These are phyloP conservation scores for Austroboletus niveus DNA, from an alignment of 1,284 basidiomycete species.

Conservation along the genomic window DNA sequence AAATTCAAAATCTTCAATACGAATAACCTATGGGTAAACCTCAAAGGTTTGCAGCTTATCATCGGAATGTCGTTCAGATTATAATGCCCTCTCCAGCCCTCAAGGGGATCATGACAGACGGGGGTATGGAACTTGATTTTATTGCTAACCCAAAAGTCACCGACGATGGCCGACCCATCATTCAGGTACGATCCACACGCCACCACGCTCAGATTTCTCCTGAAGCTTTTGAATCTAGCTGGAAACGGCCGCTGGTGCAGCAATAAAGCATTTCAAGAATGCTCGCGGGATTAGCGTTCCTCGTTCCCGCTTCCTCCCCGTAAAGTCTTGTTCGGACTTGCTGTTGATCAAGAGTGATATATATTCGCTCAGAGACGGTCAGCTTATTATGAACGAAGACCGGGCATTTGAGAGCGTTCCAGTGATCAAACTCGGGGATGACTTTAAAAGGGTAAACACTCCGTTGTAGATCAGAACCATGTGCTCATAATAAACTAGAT, in stretches of 20 bases:
- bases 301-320: conserved; percentile 93
- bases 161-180: conserved; percentile 84
- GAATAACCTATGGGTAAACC: conserved; percentile 98
- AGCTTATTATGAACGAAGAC: conserved; percentile 85
- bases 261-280: conserved; percentile 94
- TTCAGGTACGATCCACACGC: conserved; percentile 47
- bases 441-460: conserved; percentile 75
- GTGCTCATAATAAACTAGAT: conserved; percentile 69
- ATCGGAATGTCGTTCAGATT: not conserved
- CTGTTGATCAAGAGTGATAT: conserved; percentile 97
- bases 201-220: conserved; percentile 1
- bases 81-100: conserved; percentile 50
- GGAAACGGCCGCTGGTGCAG: conserved; percentile 95
- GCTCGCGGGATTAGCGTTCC: conserved; percentile 98
- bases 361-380: conserved; percentile 92
- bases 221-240: conserved; percentile 52
- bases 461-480: too few relatives aligned
- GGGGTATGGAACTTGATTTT: conserved; percentile 89
- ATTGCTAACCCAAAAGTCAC: conserved; percentile 94
- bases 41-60: conserved; percentile 52
- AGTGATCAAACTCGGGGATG: conserved; percentile 95
- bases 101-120: conserved; percentile 92
- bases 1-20: conserved; percentile 98
- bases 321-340: conserved; percentile 87
- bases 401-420: conserved; percentile 95